These are phyloP conservation scores for Glycyrrhiza uralensis DNA, from an alignment of 306 rosid species.

Conservation along the genomic window DNA sequence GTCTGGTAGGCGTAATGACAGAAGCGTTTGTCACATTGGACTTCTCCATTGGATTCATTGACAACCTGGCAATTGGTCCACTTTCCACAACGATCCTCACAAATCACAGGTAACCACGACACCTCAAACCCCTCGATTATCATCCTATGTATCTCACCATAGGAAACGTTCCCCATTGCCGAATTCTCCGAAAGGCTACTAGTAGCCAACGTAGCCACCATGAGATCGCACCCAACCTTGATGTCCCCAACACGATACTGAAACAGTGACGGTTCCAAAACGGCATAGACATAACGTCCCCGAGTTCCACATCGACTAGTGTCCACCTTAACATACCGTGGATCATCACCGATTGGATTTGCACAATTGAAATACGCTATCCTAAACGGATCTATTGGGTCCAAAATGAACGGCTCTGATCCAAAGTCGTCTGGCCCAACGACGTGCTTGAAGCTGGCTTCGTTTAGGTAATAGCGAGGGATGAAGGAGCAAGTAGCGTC, in stretches of 20 bases:
- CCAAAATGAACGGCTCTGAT: constrained; percentile 14
- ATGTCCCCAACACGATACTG: background rate
- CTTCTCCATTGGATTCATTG: constrained; percentile 5
- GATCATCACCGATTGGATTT: background rate
- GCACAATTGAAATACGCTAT: constrained; percentile 22
- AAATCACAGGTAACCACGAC: constrained; percentile 22
- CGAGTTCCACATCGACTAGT: background rate
- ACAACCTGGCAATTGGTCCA: background rate
- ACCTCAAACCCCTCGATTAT: background rate
- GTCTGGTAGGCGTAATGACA: constrained; percentile 34
- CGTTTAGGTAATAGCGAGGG: constrained; percentile 17
- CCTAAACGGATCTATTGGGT: background rate
- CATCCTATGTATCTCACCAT: background rate
- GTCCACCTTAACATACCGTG: constrained; percentile 10
- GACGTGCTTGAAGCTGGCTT: background rate
- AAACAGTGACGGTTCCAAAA: background rate
- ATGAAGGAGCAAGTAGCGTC: constrained; percentile 12
- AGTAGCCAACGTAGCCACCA: constrained; percentile 1
- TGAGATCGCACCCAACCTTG: constrained; percentile 21
- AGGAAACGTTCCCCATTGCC: background rate
- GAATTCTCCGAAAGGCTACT: background rate
- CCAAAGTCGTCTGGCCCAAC: background rate
- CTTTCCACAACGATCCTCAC: constrained; percentile 20
- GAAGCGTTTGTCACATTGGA: constrained; percentile 1
- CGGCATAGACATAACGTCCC: constrained; percentile 10